Evolutionary conservation across 2,329 filamentous ascomycete genomes (phyloP).

Genomic region (Hypoxylon sp.): DNA sequence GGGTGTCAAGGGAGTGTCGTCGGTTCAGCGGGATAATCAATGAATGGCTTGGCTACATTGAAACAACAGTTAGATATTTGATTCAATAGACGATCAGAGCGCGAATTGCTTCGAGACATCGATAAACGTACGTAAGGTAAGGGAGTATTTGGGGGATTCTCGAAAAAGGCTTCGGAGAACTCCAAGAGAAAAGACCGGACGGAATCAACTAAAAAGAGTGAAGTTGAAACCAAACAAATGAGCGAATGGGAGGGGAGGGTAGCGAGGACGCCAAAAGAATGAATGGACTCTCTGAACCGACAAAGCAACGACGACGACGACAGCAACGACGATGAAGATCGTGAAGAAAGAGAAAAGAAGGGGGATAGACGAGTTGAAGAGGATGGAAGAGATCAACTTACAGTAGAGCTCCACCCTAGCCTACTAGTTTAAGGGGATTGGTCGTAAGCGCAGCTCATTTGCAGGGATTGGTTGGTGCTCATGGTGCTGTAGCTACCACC

Average conservation of each 20-base stretch:
- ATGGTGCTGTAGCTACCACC: slow-evolving; percentile 16
- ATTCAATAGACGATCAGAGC: slow-evolving; percentile 18
- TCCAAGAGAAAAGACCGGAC: slow-evolving; percentile 57
- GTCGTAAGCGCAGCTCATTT: slow-evolving; percentile 22
- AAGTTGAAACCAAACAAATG: slow-evolving; percentile 51
- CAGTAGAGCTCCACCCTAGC: slow-evolving; percentile 16
- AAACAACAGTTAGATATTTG: slow-evolving; percentile 37
- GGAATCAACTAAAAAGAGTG: slow-evolving; percentile 58
- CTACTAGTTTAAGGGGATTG: slow-evolving; percentile 30
- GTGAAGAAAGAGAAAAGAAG: slow-evolving; percentile 46
- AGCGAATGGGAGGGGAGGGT: slow-evolving; percentile 46
- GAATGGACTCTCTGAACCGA: slow-evolving; percentile 42
- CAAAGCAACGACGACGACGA: slow-evolving; percentile 47
- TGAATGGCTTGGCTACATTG: slow-evolving; percentile 37
- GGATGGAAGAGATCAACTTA: slow-evolving; percentile 36
- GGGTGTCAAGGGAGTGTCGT: slow-evolving; percentile 37
- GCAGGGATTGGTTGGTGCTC: slow-evolving; percentile 17
- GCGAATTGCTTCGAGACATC: slow-evolving; percentile 33
- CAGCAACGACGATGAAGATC: slow-evolving; percentile 48
- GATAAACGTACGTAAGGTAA: slow-evolving; percentile 44
- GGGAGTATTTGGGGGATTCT: slow-evolving; percentile 41
- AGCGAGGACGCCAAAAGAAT: slow-evolving; percentile 43
- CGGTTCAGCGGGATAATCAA: slow-evolving; percentile 36
- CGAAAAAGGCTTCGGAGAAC: slow-evolving; percentile 46
- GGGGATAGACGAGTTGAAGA: slow-evolving; percentile 32